A percentile compares a stretch with the other conserved stretches of the same genome.
These are phyloP conservation scores for Chlorella vulgaris DNA, from an alignment of 139 green algal species.

Conservation along the genomic window DNA sequence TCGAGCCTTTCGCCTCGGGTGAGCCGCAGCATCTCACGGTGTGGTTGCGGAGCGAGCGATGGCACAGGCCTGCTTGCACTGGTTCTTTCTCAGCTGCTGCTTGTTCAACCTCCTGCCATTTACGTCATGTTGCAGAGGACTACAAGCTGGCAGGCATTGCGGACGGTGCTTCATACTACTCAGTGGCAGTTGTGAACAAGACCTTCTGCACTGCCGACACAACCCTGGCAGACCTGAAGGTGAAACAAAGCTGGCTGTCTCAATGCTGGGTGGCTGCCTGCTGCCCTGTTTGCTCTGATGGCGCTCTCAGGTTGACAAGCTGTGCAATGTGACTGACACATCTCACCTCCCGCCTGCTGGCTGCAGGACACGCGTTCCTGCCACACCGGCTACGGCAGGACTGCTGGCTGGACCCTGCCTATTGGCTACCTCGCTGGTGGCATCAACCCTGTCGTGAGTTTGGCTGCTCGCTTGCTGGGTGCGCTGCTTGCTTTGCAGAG, in stretches of 20 bases:
- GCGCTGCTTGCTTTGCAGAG: not conserved
- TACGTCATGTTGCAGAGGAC: not conserved
- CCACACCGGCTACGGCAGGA: slow-evolving; percentile 52
- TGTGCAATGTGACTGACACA: not conserved
- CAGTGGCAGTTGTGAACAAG: slow-evolving; percentile 3
- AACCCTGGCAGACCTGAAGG: not conserved
- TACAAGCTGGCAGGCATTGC: not conserved
- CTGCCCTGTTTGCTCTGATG: not conserved
- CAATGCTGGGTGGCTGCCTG: not conserved
- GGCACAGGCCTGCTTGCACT: no score
- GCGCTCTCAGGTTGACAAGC: not conserved
- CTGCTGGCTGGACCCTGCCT: slow-evolving; percentile 46
- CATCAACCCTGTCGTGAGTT: not conserved
- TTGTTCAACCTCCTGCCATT: not conserved
- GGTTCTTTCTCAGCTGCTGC: not conserved
- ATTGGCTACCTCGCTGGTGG: slow-evolving; percentile 26
- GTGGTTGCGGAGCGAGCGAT: no score
- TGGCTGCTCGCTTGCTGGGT: not conserved
- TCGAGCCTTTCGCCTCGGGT: not conserved
- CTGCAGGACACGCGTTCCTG: slow-evolving; percentile 43
- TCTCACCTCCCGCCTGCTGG: not conserved
- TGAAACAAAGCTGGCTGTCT: not conserved
- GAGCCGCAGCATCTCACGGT: not conserved
- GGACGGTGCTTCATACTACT: no score
- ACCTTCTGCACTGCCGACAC: slow-evolving; percentile 4